phyloP scores from a whole-genome alignment of 495 filamentous ascomycete genomes.

The Hypoxylon intermedium region DNA sequence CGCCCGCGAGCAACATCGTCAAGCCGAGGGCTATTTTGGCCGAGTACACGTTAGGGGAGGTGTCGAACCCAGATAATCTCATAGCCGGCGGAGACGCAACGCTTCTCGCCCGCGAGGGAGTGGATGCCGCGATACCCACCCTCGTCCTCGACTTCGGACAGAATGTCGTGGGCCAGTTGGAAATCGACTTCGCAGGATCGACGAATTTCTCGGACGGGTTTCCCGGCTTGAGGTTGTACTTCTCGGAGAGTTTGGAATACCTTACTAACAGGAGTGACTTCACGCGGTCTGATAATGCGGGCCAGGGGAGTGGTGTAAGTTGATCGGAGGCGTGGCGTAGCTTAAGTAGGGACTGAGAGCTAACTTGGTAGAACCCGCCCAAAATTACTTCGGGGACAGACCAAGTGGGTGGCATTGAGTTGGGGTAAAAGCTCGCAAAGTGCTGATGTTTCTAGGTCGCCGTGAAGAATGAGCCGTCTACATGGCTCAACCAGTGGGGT shows the following conservation, averaged over 20 bases:
- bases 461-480: conserved; percentile 45
- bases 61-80: conserved; percentile 44
- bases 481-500: conserved; percentile 51
- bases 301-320: conserved; percentile 7
- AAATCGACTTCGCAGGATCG: conserved; percentile 36
- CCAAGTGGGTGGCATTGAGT: conserved; percentile 39
- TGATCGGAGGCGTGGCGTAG: neutral
- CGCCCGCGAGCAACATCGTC: conserved; percentile 18
- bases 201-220: conserved; percentile 27
- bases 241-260: conserved; percentile 54
- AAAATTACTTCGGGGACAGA: conserved; percentile 49
- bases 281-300: conserved; percentile 52
- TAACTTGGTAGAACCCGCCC: conserved; percentile 27
- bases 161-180: conserved; percentile 49
- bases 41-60: conserved; percentile 34
- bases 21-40: conserved; percentile 20
- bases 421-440: neutral
- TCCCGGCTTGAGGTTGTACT: conserved; percentile 53
- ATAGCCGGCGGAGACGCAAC: conserved; percentile 32
- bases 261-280: conserved; percentile 54
- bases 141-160: conserved; percentile 56
- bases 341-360: neutral
- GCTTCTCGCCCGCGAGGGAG: conserved; percentile 34
- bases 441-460: conserved; percentile 43
- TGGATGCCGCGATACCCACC: conserved; percentile 11